These are phyloP conservation scores for Xylaria bambusicola DNA, from an alignment of 495 filamentous ascomycete species.

Conservation along the genomic window DNA sequence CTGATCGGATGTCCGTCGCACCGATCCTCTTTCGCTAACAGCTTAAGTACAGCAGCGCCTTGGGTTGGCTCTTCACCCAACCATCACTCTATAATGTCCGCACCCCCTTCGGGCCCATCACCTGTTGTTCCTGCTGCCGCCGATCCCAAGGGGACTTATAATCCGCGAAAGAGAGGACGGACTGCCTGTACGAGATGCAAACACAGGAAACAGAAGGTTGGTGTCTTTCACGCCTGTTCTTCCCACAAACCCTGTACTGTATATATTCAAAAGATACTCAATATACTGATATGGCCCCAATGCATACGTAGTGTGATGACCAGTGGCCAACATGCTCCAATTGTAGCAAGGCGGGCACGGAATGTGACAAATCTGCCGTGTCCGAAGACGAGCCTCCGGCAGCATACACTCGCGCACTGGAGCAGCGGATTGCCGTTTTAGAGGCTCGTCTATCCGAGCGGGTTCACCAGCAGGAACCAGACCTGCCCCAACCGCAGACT, in stretches of 20 bases:
- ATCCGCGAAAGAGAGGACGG: constrained; percentile 52
- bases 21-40: neutral
- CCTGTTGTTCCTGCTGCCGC: neutral
- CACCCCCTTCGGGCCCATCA: neutral
- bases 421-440: constrained; percentile 51
- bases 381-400: constrained; percentile 40
- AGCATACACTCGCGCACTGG: constrained; percentile 47
- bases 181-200: constrained; percentile 57
- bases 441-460: constrained; percentile 41
- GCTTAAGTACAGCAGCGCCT: neutral
- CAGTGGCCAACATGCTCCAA: constrained; percentile 50
- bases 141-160: constrained; percentile 11
- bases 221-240: constrained; percentile 24
- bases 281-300: neutral
- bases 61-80: neutral
- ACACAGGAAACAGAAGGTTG: constrained; percentile 51
- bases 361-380: constrained; percentile 52
- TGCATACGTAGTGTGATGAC: neutral
- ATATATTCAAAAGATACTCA: too few species aligned
- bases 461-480: constrained; percentile 16
- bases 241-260: too few species aligned
- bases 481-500: constrained; percentile 1
- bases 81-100: constrained; percentile 17
- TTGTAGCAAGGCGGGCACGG: constrained; percentile 49
- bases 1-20: constrained; percentile 14